Evolutionary conservation across 352 stramenopile species (phyloP), one percentile per base, ranked within the genome.

Genomic region (Globisporangium nodosum): DNA sequence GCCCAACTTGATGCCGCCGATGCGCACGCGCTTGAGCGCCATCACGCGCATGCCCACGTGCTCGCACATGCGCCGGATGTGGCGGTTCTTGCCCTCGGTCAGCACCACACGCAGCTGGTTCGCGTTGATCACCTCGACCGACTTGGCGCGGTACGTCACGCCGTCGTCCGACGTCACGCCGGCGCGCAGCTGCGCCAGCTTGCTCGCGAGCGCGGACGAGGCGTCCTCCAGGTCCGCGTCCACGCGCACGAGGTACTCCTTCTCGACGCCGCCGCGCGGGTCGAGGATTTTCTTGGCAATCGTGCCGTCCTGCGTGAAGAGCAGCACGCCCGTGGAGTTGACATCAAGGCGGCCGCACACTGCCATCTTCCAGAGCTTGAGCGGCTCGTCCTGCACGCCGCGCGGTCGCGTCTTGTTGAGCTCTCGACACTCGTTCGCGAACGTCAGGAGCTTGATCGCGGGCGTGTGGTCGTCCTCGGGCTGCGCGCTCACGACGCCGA

Each of bases 31-130:
- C 69, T 98, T 95, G 18, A 98, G 81, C 52, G 76, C 76, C n/a
- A 92, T 66, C 6, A 98, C 95, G 37, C 73, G 51, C 59, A 97
- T 81, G 31, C 91, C 93, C 0, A 98, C 71, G 31, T 91, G 78
- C 49, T 96, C 86, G 64, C 95, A 96, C 96, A 98, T 99, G 69
- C 84, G 93, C 11, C 96, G 92, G 70, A 98, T 98, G 73, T 99
- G 96, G 60, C 94, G 86, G 69, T 99, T 96, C 55, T 97, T 88
- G 51, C 96, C 96, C 72, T 98, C 94, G 7, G 84, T 90, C n/a
- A 99, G 71, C 40, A 96, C 85, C 40, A 98, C 85, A 11, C 81
- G 69, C 56, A 96, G 66, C 49, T 93, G 80, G 59, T 94, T 87
- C 33, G 76, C 81, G 58, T 94, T 94, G 20, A 94, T 61, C 31